A percentile compares a stretch with the other conserved stretches of the same genome.
Conservation (phyloP, 768 basidiomycete genomes). For the Coprinopsis sp. region DNA sequence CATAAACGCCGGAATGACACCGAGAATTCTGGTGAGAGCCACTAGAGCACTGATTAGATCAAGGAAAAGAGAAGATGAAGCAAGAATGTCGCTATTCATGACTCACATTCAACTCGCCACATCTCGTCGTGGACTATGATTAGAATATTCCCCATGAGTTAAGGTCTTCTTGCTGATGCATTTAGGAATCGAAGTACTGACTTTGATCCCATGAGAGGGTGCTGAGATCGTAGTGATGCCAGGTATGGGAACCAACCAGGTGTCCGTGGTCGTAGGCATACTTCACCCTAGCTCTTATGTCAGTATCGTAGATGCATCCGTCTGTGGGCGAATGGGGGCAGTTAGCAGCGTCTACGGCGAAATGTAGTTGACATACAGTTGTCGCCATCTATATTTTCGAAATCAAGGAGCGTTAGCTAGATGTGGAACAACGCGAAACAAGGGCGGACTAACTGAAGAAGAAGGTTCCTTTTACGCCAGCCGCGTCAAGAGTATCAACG, state of each 20-base stretch:
- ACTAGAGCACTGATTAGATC: constrained; percentile 16
- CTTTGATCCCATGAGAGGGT: constrained; percentile 29
- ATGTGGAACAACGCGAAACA: not conserved
- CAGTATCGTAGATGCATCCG: constrained; percentile 33
- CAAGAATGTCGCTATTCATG: no score
- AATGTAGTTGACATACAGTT: constrained; percentile 38
- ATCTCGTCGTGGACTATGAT: constrained; percentile 30
- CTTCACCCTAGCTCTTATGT: constrained; percentile 23
- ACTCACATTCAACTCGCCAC: constrained; percentile 32
- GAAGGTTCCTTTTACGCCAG: constrained; percentile 38
- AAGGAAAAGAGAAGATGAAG: constrained; percentile 1
- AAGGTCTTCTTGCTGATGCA: no score
- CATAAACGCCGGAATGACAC: constrained; percentile 35
- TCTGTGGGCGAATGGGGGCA: constrained; percentile 18
- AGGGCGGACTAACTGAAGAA: constrained; percentile 32
- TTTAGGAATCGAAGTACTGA: no score
- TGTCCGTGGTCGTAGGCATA: constrained; percentile 37
- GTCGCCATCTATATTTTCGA: constrained; percentile 26
- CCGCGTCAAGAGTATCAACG: constrained; percentile 27
- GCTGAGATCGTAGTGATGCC: constrained; percentile 34
- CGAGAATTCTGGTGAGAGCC: constrained; percentile 30
- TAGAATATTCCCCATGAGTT: no score
- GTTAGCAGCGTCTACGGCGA: no score
- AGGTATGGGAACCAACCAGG: constrained; percentile 43
- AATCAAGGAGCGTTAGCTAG: no score